Conservation (phyloP, 495 filamentous ascomycete species). For the Podospora pseudopauciseta region DNA sequence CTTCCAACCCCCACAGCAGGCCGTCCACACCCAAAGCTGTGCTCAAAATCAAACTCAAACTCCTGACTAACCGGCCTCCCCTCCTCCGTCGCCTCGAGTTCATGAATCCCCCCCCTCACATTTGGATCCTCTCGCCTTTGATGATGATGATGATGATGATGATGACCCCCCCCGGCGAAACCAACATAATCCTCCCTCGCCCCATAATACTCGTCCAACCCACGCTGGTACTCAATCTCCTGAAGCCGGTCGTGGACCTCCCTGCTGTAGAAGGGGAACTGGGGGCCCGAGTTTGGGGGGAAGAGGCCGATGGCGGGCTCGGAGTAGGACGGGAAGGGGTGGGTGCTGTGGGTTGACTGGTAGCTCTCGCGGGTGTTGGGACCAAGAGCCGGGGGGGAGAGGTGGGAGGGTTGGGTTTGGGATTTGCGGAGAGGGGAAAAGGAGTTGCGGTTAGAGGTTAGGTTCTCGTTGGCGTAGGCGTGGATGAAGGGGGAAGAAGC, state of each 20-base stretch:
- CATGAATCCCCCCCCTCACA: no score
- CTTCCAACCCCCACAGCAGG: no score
- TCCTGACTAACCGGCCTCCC: no score
- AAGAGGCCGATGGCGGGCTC: background rate
- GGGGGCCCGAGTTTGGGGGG: background rate
- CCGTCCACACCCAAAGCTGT: no score
- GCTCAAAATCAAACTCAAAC: no score
- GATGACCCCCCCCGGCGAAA: no score
- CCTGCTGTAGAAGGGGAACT: background rate
- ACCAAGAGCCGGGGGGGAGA: background rate
- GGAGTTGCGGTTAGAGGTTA: background rate
- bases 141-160: no score
- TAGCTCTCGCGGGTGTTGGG: background rate
- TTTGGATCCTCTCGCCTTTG: no score
- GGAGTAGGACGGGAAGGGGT: background rate
- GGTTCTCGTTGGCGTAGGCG: background rate
- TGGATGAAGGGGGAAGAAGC: background rate
- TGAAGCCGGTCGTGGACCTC: background rate
- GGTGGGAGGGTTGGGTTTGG: background rate
- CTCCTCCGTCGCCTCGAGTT: no score
- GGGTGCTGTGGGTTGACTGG: background rate
- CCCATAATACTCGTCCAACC: background rate
- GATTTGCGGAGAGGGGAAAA: background rate
- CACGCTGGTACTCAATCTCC: background rate
- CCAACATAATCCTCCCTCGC: no score